Evolutionary conservation across 1,284 basidiomycete species (phyloP), one percentile per base, ranked within the genome.

Genomic region (Sporisorium exsertum): DNA sequence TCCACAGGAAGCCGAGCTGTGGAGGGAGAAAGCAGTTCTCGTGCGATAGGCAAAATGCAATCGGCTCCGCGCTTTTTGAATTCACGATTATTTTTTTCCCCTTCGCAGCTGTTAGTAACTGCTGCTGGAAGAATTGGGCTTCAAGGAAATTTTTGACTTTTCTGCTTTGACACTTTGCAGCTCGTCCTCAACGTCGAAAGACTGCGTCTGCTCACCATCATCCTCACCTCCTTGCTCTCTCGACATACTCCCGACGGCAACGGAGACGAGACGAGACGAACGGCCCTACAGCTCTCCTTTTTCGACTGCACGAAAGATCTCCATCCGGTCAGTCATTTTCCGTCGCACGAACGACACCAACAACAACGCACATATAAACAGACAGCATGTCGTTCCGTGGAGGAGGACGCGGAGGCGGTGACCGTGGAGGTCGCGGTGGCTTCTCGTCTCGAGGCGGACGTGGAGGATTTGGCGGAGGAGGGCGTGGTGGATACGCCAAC

Each of bases 301-400:
- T 22, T 37, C 33, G 20, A 53, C 22, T 1, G 33, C 22, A 10
- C 15, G 16, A 5, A 32, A 3, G 5, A 6, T 1, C 35, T 10
- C 1, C 20, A 33, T 10, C 53, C 8, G 40, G 12, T 52, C 50
- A 20, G n/a, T 26, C 40, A 29, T 33, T 20, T 13, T 12, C n/a
- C 24, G 40, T 46, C 42, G 9, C 27, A 33, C 26, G 10, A 27
- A 26, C 20, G 20, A 35, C 40, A 2, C 20, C 13, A 26, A n/a
- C n/a, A n/a, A n/a, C 33, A 37, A 4, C 18, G 35, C 13, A 49
- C 20, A 62, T 29, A 58, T n/a, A 45, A 6, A 53, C n/a, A 53
- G 22, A 67, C 10, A 63, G n/a, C 63, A 81, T 81, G 80, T 81
- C 80, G 37, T 81, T 72, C 72, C 66, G 80, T 29, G 78, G 78